phyloP scores from a whole-genome alignment of 495 filamentous ascomycete species.

The Aspergillus steynii region DNA sequence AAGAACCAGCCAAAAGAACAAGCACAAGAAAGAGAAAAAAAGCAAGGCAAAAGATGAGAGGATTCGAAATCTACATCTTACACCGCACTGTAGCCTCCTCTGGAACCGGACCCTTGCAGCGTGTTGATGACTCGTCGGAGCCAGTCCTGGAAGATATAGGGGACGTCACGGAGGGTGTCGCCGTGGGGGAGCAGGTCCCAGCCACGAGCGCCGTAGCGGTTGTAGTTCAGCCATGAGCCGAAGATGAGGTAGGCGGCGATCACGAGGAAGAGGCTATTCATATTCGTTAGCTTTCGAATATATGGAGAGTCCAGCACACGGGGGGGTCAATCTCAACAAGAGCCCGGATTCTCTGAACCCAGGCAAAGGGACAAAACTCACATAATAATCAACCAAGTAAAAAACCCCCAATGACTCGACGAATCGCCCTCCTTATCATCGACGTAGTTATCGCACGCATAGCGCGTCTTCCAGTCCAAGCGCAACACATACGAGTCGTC shows the following conservation, averaged over 20 bases:
- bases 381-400: conserved; percentile 97
- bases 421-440: conserved; percentile 43
- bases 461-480: conserved; percentile 82
- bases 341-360: not conserved
- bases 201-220: conserved; percentile 88
- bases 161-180: conserved; percentile 87
- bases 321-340: not conserved
- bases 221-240: conserved; percentile 98
- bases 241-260: conserved; percentile 94
- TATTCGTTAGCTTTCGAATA: too few species aligned
- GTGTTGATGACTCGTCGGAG: conserved; percentile 73
- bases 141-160: conserved; percentile 92
- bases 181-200: conserved; percentile 95
- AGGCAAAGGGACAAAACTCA: conserved; percentile 48
- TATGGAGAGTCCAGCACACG: too few species aligned
- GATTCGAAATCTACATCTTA: conserved; percentile 34
- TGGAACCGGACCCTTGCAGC: conserved; percentile 72
- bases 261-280: conserved; percentile 69
- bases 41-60: conserved; percentile 2
- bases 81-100: conserved; percentile 94
- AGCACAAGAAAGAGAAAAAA: conserved; percentile 3
- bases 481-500: conserved; percentile 57
- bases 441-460: conserved; percentile 68
- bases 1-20: conserved; percentile 1
- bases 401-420: conserved; percentile 77